These are phyloP conservation scores for Schizophyllum amplum DNA, from an alignment of 1,284 basidiomycete genomes.

Conservation along the genomic window DNA sequence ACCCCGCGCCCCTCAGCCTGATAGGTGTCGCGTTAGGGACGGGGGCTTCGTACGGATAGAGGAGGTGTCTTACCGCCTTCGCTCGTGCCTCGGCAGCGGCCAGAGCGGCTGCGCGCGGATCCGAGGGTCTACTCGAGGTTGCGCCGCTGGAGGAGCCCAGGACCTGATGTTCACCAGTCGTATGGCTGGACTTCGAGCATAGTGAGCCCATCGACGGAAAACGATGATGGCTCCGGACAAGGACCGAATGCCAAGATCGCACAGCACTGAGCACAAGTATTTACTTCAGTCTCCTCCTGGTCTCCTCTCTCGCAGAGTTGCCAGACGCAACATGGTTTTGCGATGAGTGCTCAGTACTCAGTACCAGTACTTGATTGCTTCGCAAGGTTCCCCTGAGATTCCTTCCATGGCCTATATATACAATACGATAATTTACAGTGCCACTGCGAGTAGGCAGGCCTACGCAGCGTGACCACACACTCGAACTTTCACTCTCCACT, in stretches of 20 bases:
- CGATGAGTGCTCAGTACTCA: not conserved
- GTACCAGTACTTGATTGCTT: not conserved
- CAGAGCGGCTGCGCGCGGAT: conserved; percentile 56
- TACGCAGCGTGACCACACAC: no score
- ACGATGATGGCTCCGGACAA: conserved; percentile 19
- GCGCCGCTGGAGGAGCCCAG: conserved; percentile 1
- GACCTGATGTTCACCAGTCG: conserved; percentile 38
- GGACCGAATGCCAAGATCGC: conserved; percentile 7
- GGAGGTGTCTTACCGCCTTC: conserved; percentile 43
- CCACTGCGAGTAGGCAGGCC: not conserved
- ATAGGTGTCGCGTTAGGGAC: not conserved
- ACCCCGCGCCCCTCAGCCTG: not conserved
- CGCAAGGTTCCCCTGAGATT: not conserved
- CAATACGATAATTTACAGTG: not conserved
- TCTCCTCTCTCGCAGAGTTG: no score
- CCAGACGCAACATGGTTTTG: not conserved
- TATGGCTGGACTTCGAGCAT: conserved; percentile 51
- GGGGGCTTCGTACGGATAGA: conserved; percentile 7
- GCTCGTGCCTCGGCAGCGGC: conserved; percentile 62
- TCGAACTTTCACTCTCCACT: not conserved
- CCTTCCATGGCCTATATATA: not conserved
- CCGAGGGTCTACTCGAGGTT: conserved; percentile 20
- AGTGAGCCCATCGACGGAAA: conserved; percentile 57
- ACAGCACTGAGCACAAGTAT: not conserved
- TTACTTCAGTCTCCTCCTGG: no score